Percentiles rank a stretch among this genome's conserved stretches.
phyloP scores from a whole-genome alignment of 352 stramenopile species.

The Phytophthora vignae region DNA sequence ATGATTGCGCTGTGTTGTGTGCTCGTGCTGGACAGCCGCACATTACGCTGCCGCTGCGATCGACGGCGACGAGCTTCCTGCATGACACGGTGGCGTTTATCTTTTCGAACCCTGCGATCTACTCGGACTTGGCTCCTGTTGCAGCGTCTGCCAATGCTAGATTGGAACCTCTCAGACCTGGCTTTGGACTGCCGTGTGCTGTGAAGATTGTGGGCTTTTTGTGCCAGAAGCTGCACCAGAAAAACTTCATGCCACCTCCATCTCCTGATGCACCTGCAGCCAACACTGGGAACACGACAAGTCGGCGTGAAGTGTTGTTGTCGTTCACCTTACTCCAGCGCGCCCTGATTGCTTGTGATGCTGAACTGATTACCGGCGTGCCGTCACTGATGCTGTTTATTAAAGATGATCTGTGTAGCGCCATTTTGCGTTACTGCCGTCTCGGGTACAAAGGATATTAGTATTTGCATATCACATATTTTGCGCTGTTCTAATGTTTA shows the following conservation, averaged over 20 bases:
- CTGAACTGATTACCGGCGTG: constrained; percentile 51
- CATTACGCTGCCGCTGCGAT: constrained; percentile 68
- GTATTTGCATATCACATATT: constrained; percentile 1
- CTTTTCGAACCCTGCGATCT: constrained; percentile 64
- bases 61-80: constrained; percentile 68
- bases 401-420: constrained; percentile 85
- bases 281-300: constrained; percentile 30
- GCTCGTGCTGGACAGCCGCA: constrained; percentile 46
- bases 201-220: constrained; percentile 86
- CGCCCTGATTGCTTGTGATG: constrained; percentile 63
- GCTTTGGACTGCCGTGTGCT: constrained; percentile 79
- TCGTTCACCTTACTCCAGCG: constrained; percentile 74
- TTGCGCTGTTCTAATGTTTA: constrained; percentile 7
- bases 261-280: constrained; percentile 25
- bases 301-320: constrained; percentile 69
- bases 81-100: constrained; percentile 73
- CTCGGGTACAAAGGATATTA: constrained; percentile 54
- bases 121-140: constrained; percentile 38
- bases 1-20: neutral
- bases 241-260: constrained; percentile 39
- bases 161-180: constrained; percentile 19
- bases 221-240: constrained; percentile 79
- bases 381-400: constrained; percentile 84
- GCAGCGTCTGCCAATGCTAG: neutral
- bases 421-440: constrained; percentile 74